Percentiles rank a stretch among this genome's conserved stretches.
phyloP scores from a whole-genome alignment of 495 filamentous ascomycete genomes.

The Hypoxylon lienhwacheense region DNA sequence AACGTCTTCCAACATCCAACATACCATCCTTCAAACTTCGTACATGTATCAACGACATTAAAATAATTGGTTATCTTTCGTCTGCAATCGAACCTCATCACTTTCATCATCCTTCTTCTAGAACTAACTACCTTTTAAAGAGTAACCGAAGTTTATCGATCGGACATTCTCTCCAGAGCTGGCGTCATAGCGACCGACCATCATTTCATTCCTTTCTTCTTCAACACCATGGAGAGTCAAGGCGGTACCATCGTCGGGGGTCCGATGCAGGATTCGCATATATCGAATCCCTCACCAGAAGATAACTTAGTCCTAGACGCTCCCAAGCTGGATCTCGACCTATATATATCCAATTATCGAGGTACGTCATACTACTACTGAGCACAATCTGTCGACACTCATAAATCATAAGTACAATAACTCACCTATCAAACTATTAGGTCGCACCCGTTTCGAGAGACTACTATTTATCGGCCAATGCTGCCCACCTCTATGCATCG shows the following conservation, averaged over 20 bases:
- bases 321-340: slow-evolving; percentile 91
- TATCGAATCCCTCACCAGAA: slow-evolving; percentile 1
- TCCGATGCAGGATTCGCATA: slow-evolving; percentile 22
- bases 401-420: slow-evolving; percentile 17
- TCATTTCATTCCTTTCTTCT: slow-evolving; percentile 48
- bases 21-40: too few relatives aligned
- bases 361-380: slow-evolving; percentile 51
- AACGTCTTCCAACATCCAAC: background rate
- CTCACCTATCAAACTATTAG: slow-evolving; percentile 45
- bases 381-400: background rate
- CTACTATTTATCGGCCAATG: slow-evolving; percentile 77
- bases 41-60: background rate
- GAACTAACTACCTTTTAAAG: too few relatives aligned
- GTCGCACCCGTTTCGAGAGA: slow-evolving; percentile 74
- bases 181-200: slow-evolving; percentile 34
- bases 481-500: slow-evolving; percentile 73
- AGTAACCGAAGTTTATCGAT: too few relatives aligned
- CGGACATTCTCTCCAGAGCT: background rate
- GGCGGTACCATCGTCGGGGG: slow-evolving; percentile 51
- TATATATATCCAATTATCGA: slow-evolving; percentile 87
- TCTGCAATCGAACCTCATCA: background rate
- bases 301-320: slow-evolving; percentile 56
- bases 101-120: background rate
- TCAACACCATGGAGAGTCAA: slow-evolving; percentile 49
- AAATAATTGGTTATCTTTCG: background rate